Evolutionary conservation across 805 yeast species (phyloP).

Genomic region (Myxozyma vanderwaltii): DNA sequence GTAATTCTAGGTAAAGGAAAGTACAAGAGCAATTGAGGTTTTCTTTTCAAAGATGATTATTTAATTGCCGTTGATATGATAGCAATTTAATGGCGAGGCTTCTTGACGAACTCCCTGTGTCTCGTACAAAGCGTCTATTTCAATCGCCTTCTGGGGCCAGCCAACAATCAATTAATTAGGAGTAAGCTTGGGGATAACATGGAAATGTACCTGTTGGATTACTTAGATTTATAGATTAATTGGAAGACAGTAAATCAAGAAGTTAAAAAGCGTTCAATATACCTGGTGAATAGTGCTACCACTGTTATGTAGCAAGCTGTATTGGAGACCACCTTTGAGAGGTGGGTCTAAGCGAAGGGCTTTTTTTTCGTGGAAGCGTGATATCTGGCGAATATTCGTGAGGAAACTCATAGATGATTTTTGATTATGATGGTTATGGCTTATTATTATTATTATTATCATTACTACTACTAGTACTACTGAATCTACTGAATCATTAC

Average conservation of each 20-base stretch:
- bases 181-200: constrained; percentile 86
- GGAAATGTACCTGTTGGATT: constrained; percentile 96
- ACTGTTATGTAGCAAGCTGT: constrained; percentile 85
- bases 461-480: too few species aligned
- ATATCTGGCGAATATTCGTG: constrained; percentile 86
- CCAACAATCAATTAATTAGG: constrained; percentile 71
- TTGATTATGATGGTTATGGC: too few species aligned
- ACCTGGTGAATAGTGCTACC: constrained; percentile 91
- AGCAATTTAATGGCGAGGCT: constrained; percentile 35
- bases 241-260: neutral
- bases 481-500: too few species aligned
- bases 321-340: constrained; percentile 62
- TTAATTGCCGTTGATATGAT: too few species aligned
- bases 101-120: constrained; percentile 61
- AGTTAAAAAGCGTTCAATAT: neutral
- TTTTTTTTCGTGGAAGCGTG: constrained; percentile 83
- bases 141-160: constrained; percentile 89
- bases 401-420: constrained; percentile 89
- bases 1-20: neutral
- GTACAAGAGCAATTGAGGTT: neutral
- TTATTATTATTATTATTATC: too few species aligned
- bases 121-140: constrained; percentile 68
- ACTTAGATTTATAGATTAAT: constrained; percentile 39
- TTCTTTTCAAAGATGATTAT: neutral
- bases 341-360: constrained; percentile 63